phyloP scores from a whole-genome alignment of 1,284 basidiomycete genomes.

The Cutaneotrichosporon sp. region DNA sequence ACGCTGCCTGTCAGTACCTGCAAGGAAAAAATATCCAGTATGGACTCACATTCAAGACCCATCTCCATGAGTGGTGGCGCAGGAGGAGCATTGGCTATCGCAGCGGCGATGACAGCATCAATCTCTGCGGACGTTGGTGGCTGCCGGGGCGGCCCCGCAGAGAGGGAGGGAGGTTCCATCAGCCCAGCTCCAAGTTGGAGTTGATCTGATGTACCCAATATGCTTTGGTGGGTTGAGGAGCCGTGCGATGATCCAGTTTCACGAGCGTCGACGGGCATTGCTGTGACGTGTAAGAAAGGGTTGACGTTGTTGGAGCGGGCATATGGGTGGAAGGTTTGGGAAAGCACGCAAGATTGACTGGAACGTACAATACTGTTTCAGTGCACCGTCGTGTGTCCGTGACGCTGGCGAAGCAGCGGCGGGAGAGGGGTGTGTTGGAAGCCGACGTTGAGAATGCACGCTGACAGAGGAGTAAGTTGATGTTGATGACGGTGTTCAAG shows the following conservation, averaged over 20 bases:
- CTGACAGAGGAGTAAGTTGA: not conserved
- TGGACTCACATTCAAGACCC: conserved; percentile 25
- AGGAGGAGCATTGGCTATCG: conserved; percentile 45
- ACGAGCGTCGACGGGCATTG: not conserved
- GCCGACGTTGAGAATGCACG: no score
- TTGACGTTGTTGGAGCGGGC: not conserved
- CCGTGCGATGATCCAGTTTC: not conserved
- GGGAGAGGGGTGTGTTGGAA: no score
- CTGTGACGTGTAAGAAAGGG: not conserved
- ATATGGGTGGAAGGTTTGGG: no score
- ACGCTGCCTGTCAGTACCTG: conserved; percentile 10
- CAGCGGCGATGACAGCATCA: conserved; percentile 45
- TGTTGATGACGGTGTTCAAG: not conserved
- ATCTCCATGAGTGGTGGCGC: conserved; percentile 25
- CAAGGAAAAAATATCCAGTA: not conserved
- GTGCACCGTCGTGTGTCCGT: no score
- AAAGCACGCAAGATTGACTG: no score
- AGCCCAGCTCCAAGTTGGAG: not conserved
- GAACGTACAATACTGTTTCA: no score
- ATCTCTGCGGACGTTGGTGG: conserved; percentile 44
- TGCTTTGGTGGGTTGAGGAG: not conserved
- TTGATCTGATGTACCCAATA: not conserved
- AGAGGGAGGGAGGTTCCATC: not conserved
- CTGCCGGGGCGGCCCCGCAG: conserved; percentile 5
- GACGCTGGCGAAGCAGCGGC: no score